A percentile compares a stretch with the other conserved stretches of the same genome.
These are phyloP conservation scores for Calocybe cyanea DNA, from an alignment of 768 basidiomycete genomes.

Conservation along the genomic window DNA sequence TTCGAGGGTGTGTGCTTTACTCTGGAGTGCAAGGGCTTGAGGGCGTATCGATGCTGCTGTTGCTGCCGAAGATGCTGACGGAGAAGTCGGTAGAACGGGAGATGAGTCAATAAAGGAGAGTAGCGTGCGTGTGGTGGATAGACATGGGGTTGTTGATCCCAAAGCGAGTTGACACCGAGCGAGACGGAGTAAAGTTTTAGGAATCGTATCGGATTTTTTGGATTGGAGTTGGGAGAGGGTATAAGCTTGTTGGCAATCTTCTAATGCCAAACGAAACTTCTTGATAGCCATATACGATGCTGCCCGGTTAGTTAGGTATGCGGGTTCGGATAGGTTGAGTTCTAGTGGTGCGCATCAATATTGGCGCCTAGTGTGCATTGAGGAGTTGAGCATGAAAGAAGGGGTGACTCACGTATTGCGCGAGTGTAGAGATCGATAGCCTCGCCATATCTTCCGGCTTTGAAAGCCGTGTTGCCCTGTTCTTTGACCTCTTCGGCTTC, in stretches of 20 bases:
- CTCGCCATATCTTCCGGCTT: conserved; percentile 55
- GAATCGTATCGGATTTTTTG: conserved; percentile 16
- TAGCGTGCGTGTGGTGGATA: conserved; percentile 60
- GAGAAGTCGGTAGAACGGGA: no score
- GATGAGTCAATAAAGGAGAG: conserved; percentile 23
- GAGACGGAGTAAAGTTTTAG: conserved; percentile 79
- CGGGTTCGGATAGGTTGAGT: conserved; percentile 60
- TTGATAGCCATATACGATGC: conserved; percentile 83
- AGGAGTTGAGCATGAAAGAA: not conserved
- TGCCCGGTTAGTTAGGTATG: conserved; percentile 82
- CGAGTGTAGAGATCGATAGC: conserved; percentile 74
- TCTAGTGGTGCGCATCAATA: conserved; percentile 33
- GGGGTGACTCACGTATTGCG: conserved; percentile 55
- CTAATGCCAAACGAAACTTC: conserved; percentile 67
- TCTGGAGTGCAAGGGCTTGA: conserved; percentile 55
- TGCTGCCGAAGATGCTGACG: no score
- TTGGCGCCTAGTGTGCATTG: not conserved
- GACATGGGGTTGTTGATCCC: conserved; percentile 63
- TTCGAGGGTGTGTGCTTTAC: conserved; percentile 58
- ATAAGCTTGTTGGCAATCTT: conserved; percentile 75
- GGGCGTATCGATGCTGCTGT: conserved; percentile 60
- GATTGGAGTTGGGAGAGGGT: conserved; percentile 55
- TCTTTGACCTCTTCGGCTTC: conserved; percentile 68
- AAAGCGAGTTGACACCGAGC: conserved; percentile 83
- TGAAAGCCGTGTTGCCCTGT: conserved; percentile 73